A percentile compares a stretch with the other conserved stretches of the same genome.
Evolutionary conservation across 805 yeast species (phyloP).

Genomic region (Isabelozyma gotoi): DNA sequence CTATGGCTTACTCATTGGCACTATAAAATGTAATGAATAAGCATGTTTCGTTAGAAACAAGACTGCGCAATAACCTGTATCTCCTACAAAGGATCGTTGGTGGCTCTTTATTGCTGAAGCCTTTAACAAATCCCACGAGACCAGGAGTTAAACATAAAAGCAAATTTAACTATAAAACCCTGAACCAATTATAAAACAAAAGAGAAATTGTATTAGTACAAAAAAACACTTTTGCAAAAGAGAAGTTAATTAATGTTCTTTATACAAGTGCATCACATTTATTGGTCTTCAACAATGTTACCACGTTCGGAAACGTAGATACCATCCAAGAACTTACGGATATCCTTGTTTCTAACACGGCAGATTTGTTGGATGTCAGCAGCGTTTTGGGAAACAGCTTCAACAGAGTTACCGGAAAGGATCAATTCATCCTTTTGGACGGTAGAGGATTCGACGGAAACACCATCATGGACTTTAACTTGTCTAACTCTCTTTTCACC

Average conservation of each 20-base stretch:
- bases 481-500: slow-evolving; percentile 98
- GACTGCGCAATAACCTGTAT: slow-evolving; percentile 11
- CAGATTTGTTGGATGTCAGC: slow-evolving; percentile 98
- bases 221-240: slow-evolving; percentile 4
- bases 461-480: slow-evolving; percentile 87
- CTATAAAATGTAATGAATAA: slow-evolving; percentile 1
- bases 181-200: slow-evolving; percentile 8
- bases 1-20: slow-evolving; percentile 4
- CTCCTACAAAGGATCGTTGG: slow-evolving; percentile 39
- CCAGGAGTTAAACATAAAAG: slow-evolving; percentile 13
- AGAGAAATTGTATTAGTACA: slow-evolving; percentile 22
- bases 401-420: slow-evolving; percentile 92
- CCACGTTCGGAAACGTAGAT: slow-evolving; percentile 98
- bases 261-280: slow-evolving; percentile 11
- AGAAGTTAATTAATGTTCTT: not conserved
- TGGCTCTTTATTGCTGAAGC: slow-evolving; percentile 46
- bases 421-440: slow-evolving; percentile 92
- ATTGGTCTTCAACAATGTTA: slow-evolving; percentile 67
- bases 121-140: slow-evolving; percentile 34
- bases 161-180: slow-evolving; percentile 31
- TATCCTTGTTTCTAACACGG: slow-evolving; percentile 99
- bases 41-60: no score
- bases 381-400: slow-evolving; percentile 96
- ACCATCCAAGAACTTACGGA: slow-evolving; percentile 99
- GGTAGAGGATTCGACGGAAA: slow-evolving; percentile 75